phyloP scores from a whole-genome alignment of 140 eudicot genomes.

The Senecio squalidus region DNA sequence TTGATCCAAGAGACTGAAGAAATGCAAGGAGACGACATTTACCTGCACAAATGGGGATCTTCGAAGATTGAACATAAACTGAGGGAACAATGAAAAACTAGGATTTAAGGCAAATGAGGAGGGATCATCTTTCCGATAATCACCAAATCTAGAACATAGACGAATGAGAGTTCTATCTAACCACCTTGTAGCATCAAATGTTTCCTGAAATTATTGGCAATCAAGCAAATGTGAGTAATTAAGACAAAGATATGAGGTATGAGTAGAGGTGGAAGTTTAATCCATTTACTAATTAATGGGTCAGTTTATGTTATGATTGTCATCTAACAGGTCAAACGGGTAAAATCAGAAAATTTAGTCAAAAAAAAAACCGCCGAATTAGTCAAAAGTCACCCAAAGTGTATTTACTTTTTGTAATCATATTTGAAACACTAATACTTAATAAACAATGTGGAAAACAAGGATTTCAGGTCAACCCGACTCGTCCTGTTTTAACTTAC shows the following conservation, averaged over 20 bases:
- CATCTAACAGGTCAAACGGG: too few relatives aligned
- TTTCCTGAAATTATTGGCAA: not conserved
- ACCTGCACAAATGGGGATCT: slow-evolving; percentile 15
- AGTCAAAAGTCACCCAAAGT: too few relatives aligned
- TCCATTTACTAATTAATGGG: too few relatives aligned
- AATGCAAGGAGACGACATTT: not conserved
- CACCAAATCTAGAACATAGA: slow-evolving; percentile 11
- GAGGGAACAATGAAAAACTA: slow-evolving; percentile 14
- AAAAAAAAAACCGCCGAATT: too few relatives aligned
- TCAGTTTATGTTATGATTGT: too few relatives aligned
- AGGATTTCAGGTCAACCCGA: too few relatives aligned
- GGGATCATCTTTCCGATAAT: slow-evolving; percentile 13
- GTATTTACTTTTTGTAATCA: too few relatives aligned
- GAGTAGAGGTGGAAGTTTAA: not conserved
- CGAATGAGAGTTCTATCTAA: slow-evolving; percentile 7
- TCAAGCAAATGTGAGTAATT: not conserved
- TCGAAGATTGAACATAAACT: slow-evolving; percentile 15
- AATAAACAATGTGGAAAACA: too few relatives aligned
- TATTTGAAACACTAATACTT: too few relatives aligned
- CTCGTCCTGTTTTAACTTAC: too few relatives aligned
- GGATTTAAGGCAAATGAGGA: slow-evolving; percentile 10
- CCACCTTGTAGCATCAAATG: slow-evolving; percentile 18
- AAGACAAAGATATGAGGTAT: not conserved
- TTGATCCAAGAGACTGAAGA: not conserved
- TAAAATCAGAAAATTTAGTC: too few relatives aligned